Percentiles rank a stretch among this genome's conserved stretches.
Conservation (phyloP, 2,329 filamentous ascomycete genomes). For the Acrocalymma vagum region DNA sequence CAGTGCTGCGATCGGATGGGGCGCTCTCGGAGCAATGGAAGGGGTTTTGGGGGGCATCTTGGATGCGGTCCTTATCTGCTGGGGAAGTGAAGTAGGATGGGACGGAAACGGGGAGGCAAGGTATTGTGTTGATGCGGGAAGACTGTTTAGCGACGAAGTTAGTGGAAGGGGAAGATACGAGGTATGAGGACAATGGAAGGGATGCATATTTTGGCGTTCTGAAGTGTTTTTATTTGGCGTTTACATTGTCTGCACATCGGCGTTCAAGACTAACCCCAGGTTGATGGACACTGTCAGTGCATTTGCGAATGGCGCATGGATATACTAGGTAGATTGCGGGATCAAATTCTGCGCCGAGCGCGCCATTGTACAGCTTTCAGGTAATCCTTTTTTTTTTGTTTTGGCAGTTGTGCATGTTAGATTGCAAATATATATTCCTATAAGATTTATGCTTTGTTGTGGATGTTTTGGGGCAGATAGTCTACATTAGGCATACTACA, state of each 20-base stretch:
- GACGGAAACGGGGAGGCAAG: conserved; percentile 70
- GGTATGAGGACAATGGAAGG: conserved; percentile 19
- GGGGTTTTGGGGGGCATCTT: conserved; percentile 86
- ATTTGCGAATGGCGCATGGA: too few relatives aligned
- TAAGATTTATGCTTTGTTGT: background rate
- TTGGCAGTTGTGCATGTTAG: conserved; percentile 5
- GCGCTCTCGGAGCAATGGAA: conserved; percentile 89
- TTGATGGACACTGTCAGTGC: too few relatives aligned
- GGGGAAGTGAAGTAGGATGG: conserved; percentile 77
- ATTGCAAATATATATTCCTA: background rate
- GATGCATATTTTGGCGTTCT: conserved; percentile 11
- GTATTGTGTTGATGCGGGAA: conserved; percentile 91
- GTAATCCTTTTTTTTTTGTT: too few relatives aligned
- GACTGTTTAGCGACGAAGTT: conserved; percentile 75
- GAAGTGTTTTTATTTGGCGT: conserved; percentile 3
- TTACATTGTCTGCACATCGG: too few relatives aligned
- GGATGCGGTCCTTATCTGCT: conserved; percentile 90
- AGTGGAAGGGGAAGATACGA: conserved; percentile 35
- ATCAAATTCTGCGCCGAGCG: too few relatives aligned
- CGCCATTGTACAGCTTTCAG: too few relatives aligned
- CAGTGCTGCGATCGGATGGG: conserved; percentile 94
- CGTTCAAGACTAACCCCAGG: too few relatives aligned
- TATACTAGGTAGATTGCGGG: too few relatives aligned
- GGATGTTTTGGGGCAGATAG: background rate
- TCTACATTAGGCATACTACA: background rate